Conservation (phyloP, 257 asterid genomes). For the Craterostigma plantagineum region DNA sequence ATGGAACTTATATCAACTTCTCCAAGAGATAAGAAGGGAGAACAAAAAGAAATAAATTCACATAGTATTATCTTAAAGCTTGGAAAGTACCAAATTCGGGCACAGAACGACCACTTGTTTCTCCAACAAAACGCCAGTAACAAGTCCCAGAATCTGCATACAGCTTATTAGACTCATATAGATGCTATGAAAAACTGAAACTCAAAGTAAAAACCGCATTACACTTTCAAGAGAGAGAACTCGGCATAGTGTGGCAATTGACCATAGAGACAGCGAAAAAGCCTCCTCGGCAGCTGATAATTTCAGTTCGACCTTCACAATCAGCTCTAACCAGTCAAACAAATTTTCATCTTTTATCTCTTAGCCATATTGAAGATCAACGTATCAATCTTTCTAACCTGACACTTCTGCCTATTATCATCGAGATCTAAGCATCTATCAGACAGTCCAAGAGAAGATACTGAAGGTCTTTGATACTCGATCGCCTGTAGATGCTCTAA, state of each 20-base stretch:
- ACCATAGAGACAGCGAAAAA: constrained; percentile 66
- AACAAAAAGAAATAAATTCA: background rate
- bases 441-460: constrained; percentile 35
- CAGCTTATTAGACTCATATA: background rate
- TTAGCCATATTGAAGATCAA: constrained; percentile 1
- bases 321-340: background rate
- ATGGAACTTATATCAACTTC: background rate
- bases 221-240: constrained; percentile 82
- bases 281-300: constrained; percentile 89
- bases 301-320: constrained; percentile 46
- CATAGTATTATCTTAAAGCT: background rate
- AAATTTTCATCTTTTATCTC: background rate
- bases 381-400: constrained; percentile 30
- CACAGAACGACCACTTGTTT: constrained; percentile 67
- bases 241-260: constrained; percentile 72
- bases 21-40: background rate
- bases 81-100: constrained; percentile 64
- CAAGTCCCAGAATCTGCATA: constrained; percentile 51
- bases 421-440: constrained; percentile 24
- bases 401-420: constrained; percentile 32
- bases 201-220: constrained; percentile 10
- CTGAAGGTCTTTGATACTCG: constrained; percentile 39
- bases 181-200: too few species aligned
- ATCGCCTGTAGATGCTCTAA: constrained; percentile 71
- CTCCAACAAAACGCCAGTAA: constrained; percentile 74